These are phyloP conservation scores for Naumovozyma baii DNA, from an alignment of 805 yeast species.

Conservation along the genomic window DNA sequence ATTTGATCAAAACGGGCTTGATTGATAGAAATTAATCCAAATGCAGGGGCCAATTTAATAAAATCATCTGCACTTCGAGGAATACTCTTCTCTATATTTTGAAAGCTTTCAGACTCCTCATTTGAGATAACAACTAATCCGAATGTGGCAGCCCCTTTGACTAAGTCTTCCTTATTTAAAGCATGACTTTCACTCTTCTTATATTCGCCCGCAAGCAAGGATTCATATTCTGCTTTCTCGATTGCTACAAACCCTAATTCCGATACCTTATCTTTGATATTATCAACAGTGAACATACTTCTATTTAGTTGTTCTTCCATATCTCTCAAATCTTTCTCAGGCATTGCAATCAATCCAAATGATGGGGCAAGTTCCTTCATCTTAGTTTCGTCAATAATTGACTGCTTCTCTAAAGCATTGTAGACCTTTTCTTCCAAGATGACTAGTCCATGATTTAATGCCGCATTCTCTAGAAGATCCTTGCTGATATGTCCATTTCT, in stretches of 20 bases:
- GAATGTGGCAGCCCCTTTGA: too few relatives aligned
- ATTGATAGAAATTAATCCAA: constrained; percentile 25
- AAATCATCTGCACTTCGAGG: too few relatives aligned
- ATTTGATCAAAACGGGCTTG: constrained; percentile 29
- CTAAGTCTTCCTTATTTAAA: too few relatives aligned
- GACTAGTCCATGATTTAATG: constrained; percentile 5
- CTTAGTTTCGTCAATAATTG: constrained; percentile 2
- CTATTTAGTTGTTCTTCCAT: constrained; percentile 5
- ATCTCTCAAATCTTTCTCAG: constrained; percentile 3
- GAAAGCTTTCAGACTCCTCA: too few relatives aligned
- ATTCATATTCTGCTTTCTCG: constrained; percentile 7
- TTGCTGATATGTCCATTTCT: not conserved
- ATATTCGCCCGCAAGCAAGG: constrained; percentile 1
- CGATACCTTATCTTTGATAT: constrained; percentile 11
- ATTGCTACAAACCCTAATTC: constrained; percentile 15
- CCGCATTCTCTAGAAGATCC: constrained; percentile 4
- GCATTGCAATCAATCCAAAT: constrained; percentile 7
- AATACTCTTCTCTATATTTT: constrained; percentile 11
- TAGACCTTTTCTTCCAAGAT: constrained; percentile 2
- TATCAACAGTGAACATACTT: constrained; percentile 6
- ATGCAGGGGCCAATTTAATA: constrained; percentile 9
- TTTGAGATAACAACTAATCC: too few relatives aligned
- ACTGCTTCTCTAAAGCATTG: not conserved
- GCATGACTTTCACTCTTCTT: not conserved
- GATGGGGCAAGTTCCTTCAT: constrained; percentile 6